A percentile compares a stretch with the other conserved stretches of the same genome.
These are phyloP conservation scores for Yamadazyma philogaea DNA, from an alignment of 805 yeast species.

Conservation along the genomic window DNA sequence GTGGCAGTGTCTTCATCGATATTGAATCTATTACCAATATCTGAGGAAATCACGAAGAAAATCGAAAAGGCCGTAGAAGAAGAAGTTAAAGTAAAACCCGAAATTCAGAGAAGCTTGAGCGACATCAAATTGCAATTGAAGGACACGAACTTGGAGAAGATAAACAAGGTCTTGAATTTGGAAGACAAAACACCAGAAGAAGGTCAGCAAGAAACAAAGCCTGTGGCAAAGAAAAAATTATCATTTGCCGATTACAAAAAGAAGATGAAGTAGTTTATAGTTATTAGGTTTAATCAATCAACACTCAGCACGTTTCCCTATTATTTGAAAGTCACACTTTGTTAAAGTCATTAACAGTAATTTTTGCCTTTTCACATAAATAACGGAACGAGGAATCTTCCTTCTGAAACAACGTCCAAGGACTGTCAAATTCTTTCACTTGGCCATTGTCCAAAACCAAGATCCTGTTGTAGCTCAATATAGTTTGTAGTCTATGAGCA, in stretches of 20 bases:
- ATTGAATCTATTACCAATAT: conserved; percentile 3
- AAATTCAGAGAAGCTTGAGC: conserved; percentile 13
- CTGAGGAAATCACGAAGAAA: conserved; percentile 5
- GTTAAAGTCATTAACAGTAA: conserved; percentile 42
- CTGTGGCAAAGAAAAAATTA: conserved; percentile 44
- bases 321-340: too few relatives aligned
- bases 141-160: conserved; percentile 9
- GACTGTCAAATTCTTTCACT: conserved; percentile 71
- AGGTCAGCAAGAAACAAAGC: conserved; percentile 10
- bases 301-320: too few relatives aligned
- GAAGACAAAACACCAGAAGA: conserved; percentile 7
- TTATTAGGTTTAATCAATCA: background rate
- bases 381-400: conserved; percentile 54
- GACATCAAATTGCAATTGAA: conserved; percentile 12
- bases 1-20: background rate
- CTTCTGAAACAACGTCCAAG: conserved; percentile 53
- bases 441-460: conserved; percentile 81
- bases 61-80: conserved; percentile 13
- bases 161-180: conserved; percentile 4
- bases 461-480: conserved; percentile 69
- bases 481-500: conserved; percentile 81
- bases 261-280: conserved; percentile 36
- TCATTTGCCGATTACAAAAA: conserved; percentile 75
- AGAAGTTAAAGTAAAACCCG: conserved; percentile 13
- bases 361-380: conserved; percentile 60